A percentile compares a stretch with the other conserved stretches of the same genome.
These are phyloP conservation scores for Suaeda aralocaspica DNA, from an alignment of 148 eudicot genomes.

Conservation along the genomic window DNA sequence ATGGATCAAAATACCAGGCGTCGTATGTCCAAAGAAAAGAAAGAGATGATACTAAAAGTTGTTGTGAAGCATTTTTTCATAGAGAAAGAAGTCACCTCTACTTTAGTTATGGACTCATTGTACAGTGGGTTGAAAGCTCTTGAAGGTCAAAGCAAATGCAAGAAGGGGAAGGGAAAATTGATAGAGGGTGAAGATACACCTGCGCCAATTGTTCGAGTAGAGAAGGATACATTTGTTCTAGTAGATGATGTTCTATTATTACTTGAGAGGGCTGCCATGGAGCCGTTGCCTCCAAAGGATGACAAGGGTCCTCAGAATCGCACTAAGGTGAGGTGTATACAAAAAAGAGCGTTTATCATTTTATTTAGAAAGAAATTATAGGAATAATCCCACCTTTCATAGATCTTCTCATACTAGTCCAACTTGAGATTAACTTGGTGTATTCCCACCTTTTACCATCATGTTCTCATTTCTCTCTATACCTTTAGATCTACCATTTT, in stretches of 20 bases:
- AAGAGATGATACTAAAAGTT: slow-evolving; percentile 66
- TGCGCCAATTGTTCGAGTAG: slow-evolving; percentile 62
- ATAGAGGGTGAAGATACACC: slow-evolving; percentile 61
- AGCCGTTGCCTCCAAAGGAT: slow-evolving; percentile 89
- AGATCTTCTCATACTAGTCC: no score
- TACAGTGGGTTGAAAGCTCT: slow-evolving; percentile 95
- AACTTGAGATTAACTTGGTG: no score
- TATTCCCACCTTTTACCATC: no score
- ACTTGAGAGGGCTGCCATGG: slow-evolving; percentile 79
- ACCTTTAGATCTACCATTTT: no score
- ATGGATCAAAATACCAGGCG: slow-evolving; percentile 74
- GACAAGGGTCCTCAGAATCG: slow-evolving; percentile 98
- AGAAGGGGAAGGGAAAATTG: slow-evolving; percentile 51
- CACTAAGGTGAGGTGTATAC: slow-evolving; percentile 58
- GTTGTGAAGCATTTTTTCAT: slow-evolving; percentile 81
- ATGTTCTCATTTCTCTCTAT: no score
- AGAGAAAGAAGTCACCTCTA: slow-evolving; percentile 96
- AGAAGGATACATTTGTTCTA: slow-evolving; percentile 70
- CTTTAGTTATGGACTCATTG: slow-evolving; percentile 92
- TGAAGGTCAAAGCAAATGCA: slow-evolving; percentile 68
- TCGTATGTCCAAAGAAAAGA: slow-evolving; percentile 76
- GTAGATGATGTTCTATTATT: slow-evolving; percentile 77
- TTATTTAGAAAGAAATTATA: no score
- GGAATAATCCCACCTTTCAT: no score
- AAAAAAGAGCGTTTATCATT: no score